phyloP scores from a whole-genome alignment of 2,329 filamentous ascomycete species.

The Ophiostoma perfectum region DNA sequence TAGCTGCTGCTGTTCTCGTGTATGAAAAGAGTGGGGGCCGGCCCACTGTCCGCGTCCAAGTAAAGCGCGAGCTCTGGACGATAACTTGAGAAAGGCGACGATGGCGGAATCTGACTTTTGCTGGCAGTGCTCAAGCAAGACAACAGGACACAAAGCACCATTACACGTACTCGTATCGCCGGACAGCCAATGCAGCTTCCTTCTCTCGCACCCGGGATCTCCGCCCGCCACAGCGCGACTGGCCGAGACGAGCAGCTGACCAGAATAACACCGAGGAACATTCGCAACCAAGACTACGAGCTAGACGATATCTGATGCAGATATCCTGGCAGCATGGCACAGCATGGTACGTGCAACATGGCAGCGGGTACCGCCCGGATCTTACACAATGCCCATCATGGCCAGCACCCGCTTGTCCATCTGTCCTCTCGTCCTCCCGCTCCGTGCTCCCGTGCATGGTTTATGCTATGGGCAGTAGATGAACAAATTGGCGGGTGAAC shows the following conservation, averaged over 20 bases:
- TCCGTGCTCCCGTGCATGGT: background rate
- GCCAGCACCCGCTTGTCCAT: conserved; percentile 2
- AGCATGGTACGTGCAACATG: background rate
- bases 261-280: conserved; percentile 1
- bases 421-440: background rate
- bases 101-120: conserved; percentile 4
- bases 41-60: conserved; percentile 3
- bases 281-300: background rate
- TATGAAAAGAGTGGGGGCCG: background rate
- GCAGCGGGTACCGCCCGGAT: background rate
- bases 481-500: background rate
- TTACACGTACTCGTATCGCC: background rate
- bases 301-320: background rate
- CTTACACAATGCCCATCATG: background rate
- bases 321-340: background rate
- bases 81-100: background rate
- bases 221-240: background rate
- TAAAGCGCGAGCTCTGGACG: conserved; percentile 1
- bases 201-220: background rate
- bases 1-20: background rate
- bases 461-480: background rate
- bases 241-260: conserved; percentile 7
- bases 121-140: background rate
- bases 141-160: background rate
- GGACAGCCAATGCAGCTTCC: too few relatives aligned